Percentiles rank a stretch among this genome's conserved stretches.
phyloP scores from a whole-genome alignment of 2,329 filamentous ascomycete genomes.

The Xylaria sp. region DNA sequence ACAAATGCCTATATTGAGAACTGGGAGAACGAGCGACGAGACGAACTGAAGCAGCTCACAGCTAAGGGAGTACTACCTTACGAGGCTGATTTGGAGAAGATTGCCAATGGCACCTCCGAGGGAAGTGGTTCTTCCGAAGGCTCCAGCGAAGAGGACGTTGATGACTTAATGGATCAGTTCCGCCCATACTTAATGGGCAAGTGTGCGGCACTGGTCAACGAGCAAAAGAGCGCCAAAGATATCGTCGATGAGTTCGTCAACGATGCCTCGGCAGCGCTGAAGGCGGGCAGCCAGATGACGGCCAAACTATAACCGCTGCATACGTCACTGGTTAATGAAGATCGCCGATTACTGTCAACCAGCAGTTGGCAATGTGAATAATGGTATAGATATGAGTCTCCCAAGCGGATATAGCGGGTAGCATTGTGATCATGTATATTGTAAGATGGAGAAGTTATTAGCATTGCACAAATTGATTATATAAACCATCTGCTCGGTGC shows the following conservation, averaged over 20 bases:
- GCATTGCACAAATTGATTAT: background rate
- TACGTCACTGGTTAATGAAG: background rate
- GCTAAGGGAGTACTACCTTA: conserved; percentile 90
- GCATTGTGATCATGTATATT: conserved; percentile 13
- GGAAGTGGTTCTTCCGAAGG: conserved; percentile 58
- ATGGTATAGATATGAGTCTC: background rate
- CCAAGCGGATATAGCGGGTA: background rate
- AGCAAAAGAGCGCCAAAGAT: conserved; percentile 88
- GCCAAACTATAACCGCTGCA: conserved; percentile 71
- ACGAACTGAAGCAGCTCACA: conserved; percentile 93
- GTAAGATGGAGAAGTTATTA: background rate
- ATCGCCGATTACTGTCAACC: background rate
- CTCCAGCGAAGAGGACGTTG: conserved; percentile 73
- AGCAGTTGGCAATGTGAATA: background rate
- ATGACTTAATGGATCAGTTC: conserved; percentile 86
- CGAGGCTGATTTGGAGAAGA: conserved; percentile 90
- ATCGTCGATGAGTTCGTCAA: conserved; percentile 94
- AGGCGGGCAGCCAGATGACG: conserved; percentile 74
- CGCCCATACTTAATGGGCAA: conserved; percentile 78
- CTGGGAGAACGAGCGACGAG: conserved; percentile 92
- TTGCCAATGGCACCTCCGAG: conserved; percentile 62
- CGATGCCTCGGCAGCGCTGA: conserved; percentile 78
- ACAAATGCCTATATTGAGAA: conserved; percentile 93
- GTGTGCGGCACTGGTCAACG: conserved; percentile 91
- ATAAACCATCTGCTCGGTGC: background rate